Evolutionary conservation across 768 basidiomycete genomes (phyloP), one percentile per base, ranked within the genome.

Genomic region (Aureoboletus auriporus): DNA sequence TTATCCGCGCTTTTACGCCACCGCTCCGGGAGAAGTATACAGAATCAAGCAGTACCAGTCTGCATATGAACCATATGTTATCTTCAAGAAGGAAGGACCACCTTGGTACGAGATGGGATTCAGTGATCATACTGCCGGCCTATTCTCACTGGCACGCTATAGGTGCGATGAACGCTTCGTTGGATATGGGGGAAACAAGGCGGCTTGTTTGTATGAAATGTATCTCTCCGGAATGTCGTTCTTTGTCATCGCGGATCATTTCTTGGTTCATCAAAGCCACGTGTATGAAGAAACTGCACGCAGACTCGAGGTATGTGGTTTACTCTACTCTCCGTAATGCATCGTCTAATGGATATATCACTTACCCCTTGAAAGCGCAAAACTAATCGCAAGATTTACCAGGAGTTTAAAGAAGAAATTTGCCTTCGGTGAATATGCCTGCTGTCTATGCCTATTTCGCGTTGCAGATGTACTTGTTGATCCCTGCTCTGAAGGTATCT

Each of bases 161-260:
- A 91, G 89, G 89, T 93, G 91, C 59, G 90, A 93, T 58, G 90
- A 93, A 63, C 79, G 90, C 30, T 94, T 94, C 60, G 76, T 92
- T 39, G 92, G 92, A 2, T 93, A 93, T 63, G 92, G 92, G 5
- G 89, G 83, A 2, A 94, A 94, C 73, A 94, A 94, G 65, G 92
- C 92, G 2, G 91, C 93, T 9, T 93, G 92, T 61, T 74, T 93
- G 33, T 93, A 86, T 62, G 92, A 92, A 64, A 89, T 94, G 80
- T 91, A 90, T 68, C 71, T 94, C 7, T 83, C 89, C 11, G 92
- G 92, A 3, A 78, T 92, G 34, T 83, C 83, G 20, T 93, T 82
- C 67, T 89, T 84, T 61, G 88, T 94, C 26, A 76, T 93, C 11
- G 73, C 84, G 10, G 89, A 93, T 64, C 89, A 94, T 65, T 94